Conservation (phyloP, 176 grass and related monocot species). For the Rhynchospora tenuis region DNA sequence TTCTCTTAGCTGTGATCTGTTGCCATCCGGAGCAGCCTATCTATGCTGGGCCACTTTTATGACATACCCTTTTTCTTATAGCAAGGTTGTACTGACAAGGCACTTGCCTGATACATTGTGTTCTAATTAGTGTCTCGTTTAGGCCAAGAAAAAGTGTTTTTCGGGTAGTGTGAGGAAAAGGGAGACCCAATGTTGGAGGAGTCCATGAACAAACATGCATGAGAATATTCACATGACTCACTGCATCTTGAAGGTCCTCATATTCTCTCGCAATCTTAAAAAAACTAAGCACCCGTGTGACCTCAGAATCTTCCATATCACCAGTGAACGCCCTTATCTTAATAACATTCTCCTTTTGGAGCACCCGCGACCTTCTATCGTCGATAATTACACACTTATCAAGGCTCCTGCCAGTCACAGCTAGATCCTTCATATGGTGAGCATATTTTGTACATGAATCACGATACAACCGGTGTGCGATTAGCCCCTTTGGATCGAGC, state of each 20-base stretch:
- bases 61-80: too few relatives aligned
- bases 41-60: too few relatives aligned
- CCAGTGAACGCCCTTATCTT: background rate
- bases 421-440: background rate
- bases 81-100: too few relatives aligned
- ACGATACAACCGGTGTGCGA: background rate
- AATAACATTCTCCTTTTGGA: background rate
- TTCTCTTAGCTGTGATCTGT: too few relatives aligned
- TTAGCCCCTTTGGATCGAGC: slow-evolving; percentile 2
- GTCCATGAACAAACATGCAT: too few relatives aligned
- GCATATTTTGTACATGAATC: background rate
- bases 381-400: slow-evolving; percentile 9
- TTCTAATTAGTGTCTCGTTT: too few relatives aligned
- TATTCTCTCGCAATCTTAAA: background rate
- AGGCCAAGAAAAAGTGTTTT: too few relatives aligned
- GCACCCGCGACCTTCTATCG: background rate
- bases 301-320: background rate
- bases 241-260: background rate
- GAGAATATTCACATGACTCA: background rate
- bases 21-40: too few relatives aligned
- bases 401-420: background rate
- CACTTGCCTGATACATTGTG: too few relatives aligned
- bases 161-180: too few relatives aligned
- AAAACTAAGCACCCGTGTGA: background rate
- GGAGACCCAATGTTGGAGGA: too few relatives aligned